phyloP scores from a whole-genome alignment of 2,329 filamentous ascomycete genomes.

The Sordariomycetes sp. region DNA sequence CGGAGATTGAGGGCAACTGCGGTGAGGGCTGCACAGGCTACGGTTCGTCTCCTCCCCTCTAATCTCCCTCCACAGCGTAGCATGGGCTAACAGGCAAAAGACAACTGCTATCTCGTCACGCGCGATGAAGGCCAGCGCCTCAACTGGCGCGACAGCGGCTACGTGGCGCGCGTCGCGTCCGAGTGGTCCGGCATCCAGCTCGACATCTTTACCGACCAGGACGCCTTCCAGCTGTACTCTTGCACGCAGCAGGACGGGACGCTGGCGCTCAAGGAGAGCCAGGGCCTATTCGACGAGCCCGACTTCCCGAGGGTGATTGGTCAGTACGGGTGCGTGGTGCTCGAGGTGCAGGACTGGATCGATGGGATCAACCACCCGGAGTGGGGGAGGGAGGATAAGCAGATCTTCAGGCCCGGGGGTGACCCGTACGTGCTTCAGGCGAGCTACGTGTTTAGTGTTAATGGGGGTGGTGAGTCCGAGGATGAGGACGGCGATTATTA shows the following conservation, averaged over 20 bases:
- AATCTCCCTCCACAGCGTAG: neutral
- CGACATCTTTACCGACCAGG: slow-evolving; percentile 72
- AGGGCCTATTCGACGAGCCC: slow-evolving; percentile 44
- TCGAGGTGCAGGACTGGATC: slow-evolving; percentile 91
- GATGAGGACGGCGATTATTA: neutral
- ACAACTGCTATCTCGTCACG: slow-evolving; percentile 58
- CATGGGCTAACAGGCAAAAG: slow-evolving; percentile 15
- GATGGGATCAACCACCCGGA: slow-evolving; percentile 85
- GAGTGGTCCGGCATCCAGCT: slow-evolving; percentile 72
- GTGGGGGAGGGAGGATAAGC: slow-evolving; percentile 57
- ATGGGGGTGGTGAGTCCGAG: slow-evolving; percentile 10
- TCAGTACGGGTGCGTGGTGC: slow-evolving; percentile 73
- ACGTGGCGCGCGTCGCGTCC: slow-evolving; percentile 55
- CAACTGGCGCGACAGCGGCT: slow-evolving; percentile 48
- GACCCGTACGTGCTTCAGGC: slow-evolving; percentile 50
- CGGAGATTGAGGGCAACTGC: slow-evolving; percentile 58
- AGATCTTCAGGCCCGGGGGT: slow-evolving; percentile 45
- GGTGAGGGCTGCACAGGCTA: slow-evolving; percentile 75
- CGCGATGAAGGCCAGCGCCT: slow-evolving; percentile 41
- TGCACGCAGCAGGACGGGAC: slow-evolving; percentile 67
- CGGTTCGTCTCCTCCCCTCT: slow-evolving; percentile 34
- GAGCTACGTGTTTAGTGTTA: slow-evolving; percentile 44
- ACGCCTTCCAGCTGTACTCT: slow-evolving; percentile 78
- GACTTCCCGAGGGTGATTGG: slow-evolving; percentile 49
- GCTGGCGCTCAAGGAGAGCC: slow-evolving; percentile 54